Evolutionary conservation across 192 early-diverging fungal species (phyloP).

Genomic region (Helicostylum pulchrum): DNA sequence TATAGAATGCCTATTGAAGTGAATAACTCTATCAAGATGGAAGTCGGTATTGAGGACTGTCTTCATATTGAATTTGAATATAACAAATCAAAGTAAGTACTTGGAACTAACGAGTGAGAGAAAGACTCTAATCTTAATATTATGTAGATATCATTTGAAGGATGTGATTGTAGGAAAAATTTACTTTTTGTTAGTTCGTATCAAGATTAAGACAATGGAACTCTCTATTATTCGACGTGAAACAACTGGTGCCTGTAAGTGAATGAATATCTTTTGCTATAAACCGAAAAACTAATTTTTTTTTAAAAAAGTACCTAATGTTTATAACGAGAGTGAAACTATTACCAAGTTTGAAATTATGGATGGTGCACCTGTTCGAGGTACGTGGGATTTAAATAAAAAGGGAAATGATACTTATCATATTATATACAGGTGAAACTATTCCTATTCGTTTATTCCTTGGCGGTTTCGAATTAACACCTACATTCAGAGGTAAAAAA

Average conservation of each 20-base stretch:
- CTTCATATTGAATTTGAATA: conserved; percentile 99
- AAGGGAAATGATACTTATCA: not conserved
- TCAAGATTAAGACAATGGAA: conserved; percentile 99
- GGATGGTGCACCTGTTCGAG: conserved; percentile 96
- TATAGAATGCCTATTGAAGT: conserved; percentile 87
- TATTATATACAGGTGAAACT: conserved; percentile 69
- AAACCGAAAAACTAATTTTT: no score
- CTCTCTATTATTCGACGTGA: conserved; percentile 97
- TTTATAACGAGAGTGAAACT: conserved; percentile 97
- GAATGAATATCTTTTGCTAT: no score
- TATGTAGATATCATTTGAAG: conserved; percentile 83
- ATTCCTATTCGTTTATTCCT: conserved; percentile 97
- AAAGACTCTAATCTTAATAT: not conserved
- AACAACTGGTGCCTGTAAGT: conserved; percentile 79
- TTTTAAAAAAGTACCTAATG: conserved; percentile 68
- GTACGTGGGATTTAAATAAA: no score
- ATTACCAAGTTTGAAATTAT: conserved; percentile 99
- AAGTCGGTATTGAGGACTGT: conserved; percentile 98
- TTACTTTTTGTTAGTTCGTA: conserved; percentile 95
- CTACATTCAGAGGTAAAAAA: conserved; percentile 74
- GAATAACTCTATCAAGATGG: conserved; percentile 97
- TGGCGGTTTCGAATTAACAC: conserved; percentile 94
- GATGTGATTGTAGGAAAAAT: conserved; percentile 99
- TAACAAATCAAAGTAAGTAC: conserved; percentile 88
- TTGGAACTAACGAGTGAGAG: not conserved